These are phyloP conservation scores for Penicillium digitatum DNA, from an alignment of 2,329 filamentous ascomycete genomes.

Conservation along the genomic window DNA sequence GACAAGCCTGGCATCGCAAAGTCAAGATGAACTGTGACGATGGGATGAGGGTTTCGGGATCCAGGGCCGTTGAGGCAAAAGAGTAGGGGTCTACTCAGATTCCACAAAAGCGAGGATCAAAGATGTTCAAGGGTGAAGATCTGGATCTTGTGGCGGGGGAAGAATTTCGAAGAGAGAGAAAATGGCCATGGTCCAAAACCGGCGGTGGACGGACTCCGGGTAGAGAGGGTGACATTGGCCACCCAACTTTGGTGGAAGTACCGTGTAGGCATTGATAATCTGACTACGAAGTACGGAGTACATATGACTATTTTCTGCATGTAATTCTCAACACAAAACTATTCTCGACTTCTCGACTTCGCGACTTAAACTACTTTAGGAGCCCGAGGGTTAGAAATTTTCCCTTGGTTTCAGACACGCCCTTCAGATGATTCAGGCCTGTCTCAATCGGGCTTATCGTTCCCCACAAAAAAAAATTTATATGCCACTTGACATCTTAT, in stretches of 20 bases:
- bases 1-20: slow-evolving; percentile 28
- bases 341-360: neutral
- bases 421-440: neutral
- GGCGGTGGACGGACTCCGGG: slow-evolving; percentile 15
- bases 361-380: slow-evolving; percentile 1
- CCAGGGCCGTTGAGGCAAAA: slow-evolving; percentile 9
- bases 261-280: too few relatives aligned
- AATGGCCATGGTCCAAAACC: slow-evolving; percentile 15
- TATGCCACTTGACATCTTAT: neutral
- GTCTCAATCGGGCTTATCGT: neutral
- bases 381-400: neutral
- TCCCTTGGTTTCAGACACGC: neutral
- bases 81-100: neutral
- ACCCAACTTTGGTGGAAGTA: slow-evolving; percentile 14
- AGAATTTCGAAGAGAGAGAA: neutral
- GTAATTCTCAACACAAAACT: slow-evolving; percentile 4
- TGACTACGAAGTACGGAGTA: too few relatives aligned
- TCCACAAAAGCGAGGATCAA: neutral
- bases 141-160: neutral
- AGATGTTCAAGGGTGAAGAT: neutral
- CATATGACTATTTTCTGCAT: too few relatives aligned
- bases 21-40: slow-evolving; percentile 6
- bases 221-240: slow-evolving; percentile 15
- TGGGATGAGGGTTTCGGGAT: slow-evolving; percentile 3
- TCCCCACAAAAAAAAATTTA: neutral